Base-by-base conservation (phyloP, 176 grass and related monocot genomes). In the Eleusine coracana region DNA sequence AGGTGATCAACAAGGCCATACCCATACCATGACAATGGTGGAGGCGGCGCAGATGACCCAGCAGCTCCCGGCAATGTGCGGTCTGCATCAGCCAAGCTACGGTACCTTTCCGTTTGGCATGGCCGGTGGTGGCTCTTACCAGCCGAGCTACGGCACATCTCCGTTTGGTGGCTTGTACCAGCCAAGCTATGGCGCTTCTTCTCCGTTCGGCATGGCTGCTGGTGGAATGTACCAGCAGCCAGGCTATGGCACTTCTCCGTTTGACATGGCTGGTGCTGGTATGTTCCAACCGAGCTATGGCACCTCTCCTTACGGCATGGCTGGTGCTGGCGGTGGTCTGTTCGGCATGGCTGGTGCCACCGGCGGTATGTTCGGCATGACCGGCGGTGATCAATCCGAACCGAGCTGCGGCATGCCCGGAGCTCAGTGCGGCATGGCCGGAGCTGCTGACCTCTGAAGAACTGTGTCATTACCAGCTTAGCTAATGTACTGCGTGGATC, bases 31-130 rank as follows among this genome's bases (percentile, higher is more conserved):
- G 51, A 21, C 34, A 1, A 5, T 6, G 31, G 0, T 55, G 31
- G 6, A 17, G 46, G 77, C 46, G 31, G 2, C 29, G 20, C 77
- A 80, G 34, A 10, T 68, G 7, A 45, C 46, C 20, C 77, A 68
- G 31, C 64, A 80, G 65, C 29, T 80, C 31, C 8, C 3, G 64
- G 12, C 11, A 3, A 68, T 16, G 20, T 80, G 77, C 64, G 77
- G 64, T 2, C 0, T 80, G 29, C 8, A 21, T 1, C 62, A 66
- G 3, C 27, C 6, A 0, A 2, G 40, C 29, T 66, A 7, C 29
- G 28, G 63, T 29, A 17, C 28, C 28, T 0, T 11, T 63, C 3
- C 58, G 4, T 61, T 23, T 7, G 40, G 56, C 12, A 23, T 58
- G 23, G 6, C 55, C 4, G 54, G 54, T 28, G 41, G 40, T 5